Evolutionary conservation across 2,329 filamentous ascomycete genomes (phyloP).

Genomic region (Exophiala bonariae): DNA sequence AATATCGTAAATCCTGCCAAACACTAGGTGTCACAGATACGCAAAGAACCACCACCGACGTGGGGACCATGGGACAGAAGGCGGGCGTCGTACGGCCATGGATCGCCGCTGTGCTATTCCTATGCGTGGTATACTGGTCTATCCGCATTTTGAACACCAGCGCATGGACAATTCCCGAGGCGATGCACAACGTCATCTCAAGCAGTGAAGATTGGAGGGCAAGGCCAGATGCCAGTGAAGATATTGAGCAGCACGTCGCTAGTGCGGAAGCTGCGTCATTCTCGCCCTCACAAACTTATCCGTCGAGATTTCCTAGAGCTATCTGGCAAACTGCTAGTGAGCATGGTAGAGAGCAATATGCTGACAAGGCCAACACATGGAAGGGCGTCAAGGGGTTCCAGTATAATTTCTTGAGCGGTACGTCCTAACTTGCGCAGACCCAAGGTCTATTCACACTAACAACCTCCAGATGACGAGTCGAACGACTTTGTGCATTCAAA

Average conservation of each 20-base stretch:
- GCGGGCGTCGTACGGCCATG: too few relatives aligned
- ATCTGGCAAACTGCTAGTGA: conserved; percentile 14
- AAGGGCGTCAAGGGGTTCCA: conserved; percentile 12
- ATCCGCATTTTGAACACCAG: too few relatives aligned
- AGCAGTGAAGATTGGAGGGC: neutral
- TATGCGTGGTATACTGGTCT: too few relatives aligned
- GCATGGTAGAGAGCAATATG: conserved; percentile 6
- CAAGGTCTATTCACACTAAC: too few relatives aligned
- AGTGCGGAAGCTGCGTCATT: conserved; percentile 3
- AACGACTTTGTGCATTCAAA: conserved; percentile 66
- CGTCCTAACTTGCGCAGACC: neutral
- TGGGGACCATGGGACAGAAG: too few relatives aligned
- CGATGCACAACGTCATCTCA: too few relatives aligned
- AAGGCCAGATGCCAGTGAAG: conserved; percentile 1
- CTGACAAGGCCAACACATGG: conserved; percentile 11
- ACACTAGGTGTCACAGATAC: too few relatives aligned
- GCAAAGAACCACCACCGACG: too few relatives aligned
- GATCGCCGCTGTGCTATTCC: too few relatives aligned
- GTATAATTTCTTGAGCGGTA: conserved; percentile 14
- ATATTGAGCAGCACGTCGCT: conserved; percentile 4
- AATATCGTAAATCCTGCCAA: too few relatives aligned
- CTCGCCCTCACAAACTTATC: neutral
- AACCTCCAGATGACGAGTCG: conserved; percentile 61
- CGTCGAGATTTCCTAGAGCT: conserved; percentile 6
- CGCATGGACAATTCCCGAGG: too few relatives aligned